phyloP scores from a whole-genome alignment of 176 grass and related monocot species.

The Secale cereale region DNA sequence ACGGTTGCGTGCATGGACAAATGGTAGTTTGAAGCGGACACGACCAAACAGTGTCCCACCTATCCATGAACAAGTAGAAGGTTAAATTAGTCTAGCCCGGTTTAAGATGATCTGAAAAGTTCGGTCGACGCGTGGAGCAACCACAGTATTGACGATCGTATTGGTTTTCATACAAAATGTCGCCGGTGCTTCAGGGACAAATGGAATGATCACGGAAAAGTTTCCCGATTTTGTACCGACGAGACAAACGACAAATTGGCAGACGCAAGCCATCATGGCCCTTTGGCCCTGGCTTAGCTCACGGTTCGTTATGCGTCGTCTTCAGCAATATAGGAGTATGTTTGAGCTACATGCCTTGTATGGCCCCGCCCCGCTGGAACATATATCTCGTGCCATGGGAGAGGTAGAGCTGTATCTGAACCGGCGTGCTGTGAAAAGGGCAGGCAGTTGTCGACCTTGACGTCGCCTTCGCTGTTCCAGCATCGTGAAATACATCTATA shows the following conservation, averaged over 20 bases:
- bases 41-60: too few species aligned
- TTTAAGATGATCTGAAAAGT: too few species aligned
- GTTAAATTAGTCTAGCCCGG: too few species aligned
- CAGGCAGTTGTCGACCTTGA: not conserved
- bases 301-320: conserved; percentile 26
- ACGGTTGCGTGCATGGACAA: too few species aligned
- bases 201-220: too few species aligned
- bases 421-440: not conserved
- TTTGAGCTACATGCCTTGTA: not conserved
- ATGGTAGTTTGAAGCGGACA: too few species aligned
- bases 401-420: not conserved
- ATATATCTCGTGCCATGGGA: not conserved
- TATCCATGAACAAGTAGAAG: too few species aligned
- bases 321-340: not conserved
- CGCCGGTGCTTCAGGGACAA: too few species aligned
- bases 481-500: not conserved
- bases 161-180: too few species aligned
- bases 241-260: not conserved
- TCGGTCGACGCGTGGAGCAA: too few species aligned
- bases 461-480: not conserved
- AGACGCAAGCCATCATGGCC: conserved; percentile 19
- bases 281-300: not conserved
- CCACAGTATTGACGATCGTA: too few species aligned
- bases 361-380: not conserved
- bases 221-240: not conserved